Base-by-base conservation (phyloP, 805 yeast genomes). In the Priceomyces medius region DNA sequence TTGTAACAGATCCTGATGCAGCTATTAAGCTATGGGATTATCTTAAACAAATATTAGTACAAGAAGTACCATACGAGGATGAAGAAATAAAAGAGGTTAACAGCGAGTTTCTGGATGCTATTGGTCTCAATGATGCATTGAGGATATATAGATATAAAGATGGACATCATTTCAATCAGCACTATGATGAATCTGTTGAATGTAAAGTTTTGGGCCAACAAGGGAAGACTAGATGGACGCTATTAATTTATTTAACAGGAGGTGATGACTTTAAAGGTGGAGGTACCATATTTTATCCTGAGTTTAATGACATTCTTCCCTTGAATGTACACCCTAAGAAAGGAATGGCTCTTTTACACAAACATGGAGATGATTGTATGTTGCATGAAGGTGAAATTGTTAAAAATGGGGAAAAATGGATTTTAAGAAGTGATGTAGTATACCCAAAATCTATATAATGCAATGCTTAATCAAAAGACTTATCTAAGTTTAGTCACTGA, bases 311-410 rank as follows among this genome's bases (percentile, higher is more conserved):
- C 0, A 46, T 48, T 2, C 45, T 53, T 16, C 60, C 62, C 1
- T 47, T 65, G 20, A 61, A 61, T 12, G 64, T 78, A 2, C 74
- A 70, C 41, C 84, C 85, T 0, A 51, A 55, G 13, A 68, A 63
- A 42, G 87, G 85, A 0, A 64, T 74, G 74, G 83, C 81, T 0
- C 61, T 81, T 31, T 56, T 81, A 35, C 87, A 81, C 50, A 79
- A 79, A 48, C 87, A 81, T 54, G 85, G 87, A 0, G 80, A 77
- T 45, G 83, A 80, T 46, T 81, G 86, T 54, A 52, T 81, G 45
- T 54, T 69, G 36, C 87, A 81, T 49, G 85, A 80, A 46, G 85
- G 77, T 2, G 74, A 74, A 44, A 43, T 65, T 36, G 84, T 81
- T 0, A 55, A 48, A 6, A 54, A 49, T 2, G 87, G 85, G 0